A percentile compares a stretch with the other conserved stretches of the same genome.
phyloP scores from a whole-genome alignment of 768 basidiomycete genomes.

The Macrolepiota dolichaula region DNA sequence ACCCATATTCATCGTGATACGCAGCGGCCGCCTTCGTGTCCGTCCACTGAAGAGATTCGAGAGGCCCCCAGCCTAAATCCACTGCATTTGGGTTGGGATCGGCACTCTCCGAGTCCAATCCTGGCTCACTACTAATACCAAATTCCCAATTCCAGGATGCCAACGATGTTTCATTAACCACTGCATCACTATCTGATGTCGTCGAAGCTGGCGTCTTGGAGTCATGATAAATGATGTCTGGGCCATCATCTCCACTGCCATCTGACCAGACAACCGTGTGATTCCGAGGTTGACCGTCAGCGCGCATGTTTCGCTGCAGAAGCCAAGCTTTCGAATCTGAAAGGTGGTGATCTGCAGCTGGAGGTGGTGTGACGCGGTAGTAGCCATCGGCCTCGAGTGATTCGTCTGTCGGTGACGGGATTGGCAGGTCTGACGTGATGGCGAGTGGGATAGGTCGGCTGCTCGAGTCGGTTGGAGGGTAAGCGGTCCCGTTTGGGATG shows the following conservation, averaged over 20 bases:
- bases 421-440: background rate
- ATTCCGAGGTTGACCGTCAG: constrained; percentile 1
- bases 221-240: constrained; percentile 1
- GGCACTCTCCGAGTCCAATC: too few species aligned
- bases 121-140: too few species aligned
- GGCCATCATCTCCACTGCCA: background rate
- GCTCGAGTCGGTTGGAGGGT: background rate
- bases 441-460: background rate
- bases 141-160: too few species aligned
- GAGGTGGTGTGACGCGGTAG: background rate
- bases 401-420: constrained; percentile 1
- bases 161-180: too few species aligned
- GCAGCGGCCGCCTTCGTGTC: background rate
- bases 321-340: constrained; percentile 16
- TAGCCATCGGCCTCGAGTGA: background rate
- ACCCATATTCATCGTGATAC: background rate
- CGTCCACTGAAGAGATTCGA: background rate
- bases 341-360: background rate
- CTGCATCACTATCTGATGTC: too few species aligned
- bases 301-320: constrained; percentile 26
- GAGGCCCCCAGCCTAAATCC: background rate
- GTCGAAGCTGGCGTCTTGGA: background rate
- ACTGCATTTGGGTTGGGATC: too few species aligned
- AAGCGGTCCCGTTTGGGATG: background rate
- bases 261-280: constrained; percentile 25